Evolutionary conservation across 2,329 filamentous ascomycete species (phyloP), one percentile per base, ranked within the genome.

Genomic region (Gaeumannomyces sp.): DNA sequence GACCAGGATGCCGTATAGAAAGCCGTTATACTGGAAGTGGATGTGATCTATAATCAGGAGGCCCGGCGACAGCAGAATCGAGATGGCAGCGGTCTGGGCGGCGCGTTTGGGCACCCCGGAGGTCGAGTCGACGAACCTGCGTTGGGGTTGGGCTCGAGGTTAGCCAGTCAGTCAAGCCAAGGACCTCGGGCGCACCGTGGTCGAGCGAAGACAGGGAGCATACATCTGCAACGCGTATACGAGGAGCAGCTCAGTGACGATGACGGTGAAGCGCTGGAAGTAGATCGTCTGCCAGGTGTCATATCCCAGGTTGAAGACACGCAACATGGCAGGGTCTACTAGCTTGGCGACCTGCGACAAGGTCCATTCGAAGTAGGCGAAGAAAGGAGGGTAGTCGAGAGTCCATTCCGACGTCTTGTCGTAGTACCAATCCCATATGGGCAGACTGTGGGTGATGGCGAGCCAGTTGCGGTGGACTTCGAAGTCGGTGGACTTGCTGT

Each of bases 401-500:
- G 95, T 99, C 95, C 95, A 99, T 92, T 98, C 92, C 66, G 95
- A 99, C 2, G 93, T 97, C 79, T 93, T 90, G 82, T 99, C 95
- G 74, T 89, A 93, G 78, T 99, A 99, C 95, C 95, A 99, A 70
- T 96, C 83, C 76, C 90, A 87, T 62, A 93, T 78, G 3, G 94
- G 91, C 27, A 98, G 83, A 67, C 91, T 96, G 78, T 97, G 84
- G 5, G 95, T 98, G 71, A 98, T 92, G 68, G 95, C 95, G 57
- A 99, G 87, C 95, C 95, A 99, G 81, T 99, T 99, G 69, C 95
- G 89, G 78, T 99, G 95, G 64, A 99, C 95, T 77, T 99, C 95
- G 73, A 99, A 99, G 77, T 99, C 95, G 71, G 95, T 99, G 7
- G 95, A 99, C 83, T 96, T 97, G 82, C 93, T 97, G 77, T 66